Conservation (phyloP, 2,329 filamentous ascomycete genomes). For the Beauveria bassiana region DNA sequence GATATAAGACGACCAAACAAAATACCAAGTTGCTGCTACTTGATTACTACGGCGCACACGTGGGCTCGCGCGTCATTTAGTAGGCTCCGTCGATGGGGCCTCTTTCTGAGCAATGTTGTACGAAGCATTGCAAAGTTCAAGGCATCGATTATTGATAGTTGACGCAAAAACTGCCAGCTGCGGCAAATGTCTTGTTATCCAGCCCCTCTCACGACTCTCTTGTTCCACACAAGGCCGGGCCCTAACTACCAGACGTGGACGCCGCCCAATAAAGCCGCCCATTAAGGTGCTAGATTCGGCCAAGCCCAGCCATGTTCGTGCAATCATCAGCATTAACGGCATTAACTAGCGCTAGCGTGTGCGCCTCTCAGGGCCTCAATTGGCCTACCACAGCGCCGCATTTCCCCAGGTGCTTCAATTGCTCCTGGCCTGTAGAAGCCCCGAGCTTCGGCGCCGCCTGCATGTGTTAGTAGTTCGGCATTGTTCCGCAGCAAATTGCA, state of each 20-base stretch:
- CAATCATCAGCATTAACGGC: neutral
- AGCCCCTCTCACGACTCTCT: neutral
- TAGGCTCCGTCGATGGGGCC: neutral
- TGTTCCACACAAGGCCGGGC: neutral
- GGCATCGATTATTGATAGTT: neutral
- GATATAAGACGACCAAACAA: neutral
- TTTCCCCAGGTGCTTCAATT: constrained; percentile 12
- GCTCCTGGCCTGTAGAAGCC: neutral
- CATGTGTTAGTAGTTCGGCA: neutral
- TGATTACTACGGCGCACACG: neutral
- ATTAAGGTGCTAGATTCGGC: neutral
- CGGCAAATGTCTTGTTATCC: neutral
- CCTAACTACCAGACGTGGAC: neutral
- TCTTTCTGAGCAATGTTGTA: neutral
- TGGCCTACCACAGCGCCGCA: constrained; percentile 14
- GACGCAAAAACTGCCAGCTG: neutral
- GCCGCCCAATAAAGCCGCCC: neutral
- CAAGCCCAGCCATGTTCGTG: constrained; percentile 3
- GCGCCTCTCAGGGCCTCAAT: constrained; percentile 2
- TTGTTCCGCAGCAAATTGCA: neutral
- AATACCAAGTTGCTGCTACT: neutral
- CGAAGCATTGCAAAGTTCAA: neutral
- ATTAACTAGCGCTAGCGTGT: neutral
- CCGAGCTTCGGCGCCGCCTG: neutral
- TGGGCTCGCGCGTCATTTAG: neutral